Conservation (phyloP, 345 rosid genomes). For the Brassica rapa region DNA sequence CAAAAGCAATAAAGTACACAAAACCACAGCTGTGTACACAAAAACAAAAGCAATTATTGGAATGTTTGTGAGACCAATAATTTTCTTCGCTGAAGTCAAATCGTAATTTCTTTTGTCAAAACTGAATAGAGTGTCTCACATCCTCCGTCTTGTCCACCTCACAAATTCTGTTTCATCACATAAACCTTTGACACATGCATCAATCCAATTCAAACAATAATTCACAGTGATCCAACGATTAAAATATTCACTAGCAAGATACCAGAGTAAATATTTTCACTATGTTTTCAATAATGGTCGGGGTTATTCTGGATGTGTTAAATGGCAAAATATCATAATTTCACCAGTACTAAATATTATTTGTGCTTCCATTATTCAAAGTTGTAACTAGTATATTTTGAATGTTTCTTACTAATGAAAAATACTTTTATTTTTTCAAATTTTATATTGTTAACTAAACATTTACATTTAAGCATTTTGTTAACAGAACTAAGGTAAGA, state of each 20-base stretch:
- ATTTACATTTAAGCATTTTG: neutral
- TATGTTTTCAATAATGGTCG: neutral
- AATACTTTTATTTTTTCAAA: neutral
- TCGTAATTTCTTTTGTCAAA: conserved; percentile 33
- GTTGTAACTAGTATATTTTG: neutral
- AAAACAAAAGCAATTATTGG: neutral
- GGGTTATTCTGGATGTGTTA: neutral
- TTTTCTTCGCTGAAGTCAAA: conserved; percentile 34
- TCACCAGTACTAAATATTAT: neutral
- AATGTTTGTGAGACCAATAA: conserved; percentile 36
- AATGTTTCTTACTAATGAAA: neutral
- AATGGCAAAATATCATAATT: neutral
- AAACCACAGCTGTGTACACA: conserved; percentile 2
- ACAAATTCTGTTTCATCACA: neutral
- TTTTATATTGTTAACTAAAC: neutral
- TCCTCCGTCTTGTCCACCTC: neutral
- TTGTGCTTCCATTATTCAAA: neutral
- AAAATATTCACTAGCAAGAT: neutral
- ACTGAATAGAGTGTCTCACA: conserved; percentile 24
- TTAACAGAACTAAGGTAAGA: neutral
- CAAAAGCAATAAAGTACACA: conserved; percentile 2
- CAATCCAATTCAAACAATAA: neutral
- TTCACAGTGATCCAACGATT: neutral
- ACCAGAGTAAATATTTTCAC: neutral
- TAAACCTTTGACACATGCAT: conserved; percentile 7